A percentile compares a stretch with the other conserved stretches of the same genome.
Conservation (phyloP, 176 grass and related monocot genomes). For the Aechmea fasciata region DNA sequence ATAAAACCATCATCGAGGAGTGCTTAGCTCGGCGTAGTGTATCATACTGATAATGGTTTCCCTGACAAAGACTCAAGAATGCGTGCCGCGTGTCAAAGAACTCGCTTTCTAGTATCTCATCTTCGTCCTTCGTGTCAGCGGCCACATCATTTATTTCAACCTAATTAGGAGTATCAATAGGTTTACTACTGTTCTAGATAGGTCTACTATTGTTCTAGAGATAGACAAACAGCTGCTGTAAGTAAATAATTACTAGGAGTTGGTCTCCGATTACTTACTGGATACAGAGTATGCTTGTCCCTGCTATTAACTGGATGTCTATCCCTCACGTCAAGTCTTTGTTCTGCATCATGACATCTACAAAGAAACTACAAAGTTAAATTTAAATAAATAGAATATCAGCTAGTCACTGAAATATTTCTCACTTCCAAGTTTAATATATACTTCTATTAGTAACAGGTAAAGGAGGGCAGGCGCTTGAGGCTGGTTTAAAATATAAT, state of each 20-base stretch:
- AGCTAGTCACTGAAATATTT: slow-evolving; percentile 6
- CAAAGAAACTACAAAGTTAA: slow-evolving; percentile 5
- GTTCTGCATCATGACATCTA: slow-evolving; percentile 61
- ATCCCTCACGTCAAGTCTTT: slow-evolving; percentile 54
- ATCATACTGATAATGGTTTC: slow-evolving; percentile 84
- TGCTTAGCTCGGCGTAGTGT: slow-evolving; percentile 88
- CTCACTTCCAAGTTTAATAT: background rate
- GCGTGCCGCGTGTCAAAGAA: slow-evolving; percentile 80
- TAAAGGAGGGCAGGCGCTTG: no score
- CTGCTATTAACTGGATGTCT: slow-evolving; percentile 62
- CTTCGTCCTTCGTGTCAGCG: slow-evolving; percentile 56
- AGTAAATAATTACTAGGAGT: slow-evolving; percentile 10
- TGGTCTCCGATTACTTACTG: slow-evolving; percentile 26
- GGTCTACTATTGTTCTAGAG: background rate
- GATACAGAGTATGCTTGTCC: slow-evolving; percentile 64
- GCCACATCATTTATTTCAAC: slow-evolving; percentile 32
- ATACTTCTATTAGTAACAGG: no score
- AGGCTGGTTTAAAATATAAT: no score
- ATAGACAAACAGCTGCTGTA: background rate
- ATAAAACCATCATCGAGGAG: slow-evolving; percentile 92
- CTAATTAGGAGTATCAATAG: slow-evolving; percentile 29
- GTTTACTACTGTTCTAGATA: slow-evolving; percentile 20
- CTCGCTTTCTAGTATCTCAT: slow-evolving; percentile 60
- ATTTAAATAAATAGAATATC: background rate
- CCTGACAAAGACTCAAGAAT: slow-evolving; percentile 79